Evolutionary conservation across 2,329 filamentous ascomycete genomes (phyloP), one percentile per base, ranked within the genome.

Genomic region (Epichloe aotearoae): DNA sequence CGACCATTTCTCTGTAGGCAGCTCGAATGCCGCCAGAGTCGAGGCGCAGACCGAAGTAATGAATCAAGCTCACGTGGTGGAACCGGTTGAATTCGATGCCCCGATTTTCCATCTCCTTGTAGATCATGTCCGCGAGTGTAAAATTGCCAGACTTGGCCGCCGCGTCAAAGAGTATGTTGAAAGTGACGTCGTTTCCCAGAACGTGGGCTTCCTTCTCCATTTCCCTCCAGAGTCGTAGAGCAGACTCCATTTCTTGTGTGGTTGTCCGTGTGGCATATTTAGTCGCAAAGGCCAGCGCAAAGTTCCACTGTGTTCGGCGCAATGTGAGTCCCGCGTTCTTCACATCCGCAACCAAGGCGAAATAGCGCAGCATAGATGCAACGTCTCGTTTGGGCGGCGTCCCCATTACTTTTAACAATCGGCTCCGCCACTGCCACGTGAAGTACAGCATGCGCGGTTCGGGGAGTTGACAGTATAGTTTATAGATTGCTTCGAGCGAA

Each of bases 111-210:
- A 97, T 90, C 68, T 97, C 90, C 51, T 80, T 74, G 58, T 90
- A 81, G 11, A 97, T 79, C 70, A 88, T 86, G 59, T 96, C 86
- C 3, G 89, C 90, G 20, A 97, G 77, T 1, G 74, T 73, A 57
- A 86, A 95, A 61, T 94, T 93, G 39, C 86, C 86, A 0, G 88
- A 82, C 65, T 93, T 94, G 57, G 88, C 80, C 1, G 93, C 88
- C 11, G 88, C 78, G 61, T 96, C 86, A 59, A 95, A 96, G 12
- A 98, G 75, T 45, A 96, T 85, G 62, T 93, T 95, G 67, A 98
- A 94, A 0, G 91, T 95, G n/a, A 89, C 83, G 46, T 80, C 75
- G 58, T 85, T 86, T 37, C 78, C 83, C 57, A 70, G 69, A 14
- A 88, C 65, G 1, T 78, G 76, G 2, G 82, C 82, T 4, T 80